Evolutionary conservation across 495 filamentous ascomycete species (phyloP).

Genomic region (Penicillium chermesinum): DNA sequence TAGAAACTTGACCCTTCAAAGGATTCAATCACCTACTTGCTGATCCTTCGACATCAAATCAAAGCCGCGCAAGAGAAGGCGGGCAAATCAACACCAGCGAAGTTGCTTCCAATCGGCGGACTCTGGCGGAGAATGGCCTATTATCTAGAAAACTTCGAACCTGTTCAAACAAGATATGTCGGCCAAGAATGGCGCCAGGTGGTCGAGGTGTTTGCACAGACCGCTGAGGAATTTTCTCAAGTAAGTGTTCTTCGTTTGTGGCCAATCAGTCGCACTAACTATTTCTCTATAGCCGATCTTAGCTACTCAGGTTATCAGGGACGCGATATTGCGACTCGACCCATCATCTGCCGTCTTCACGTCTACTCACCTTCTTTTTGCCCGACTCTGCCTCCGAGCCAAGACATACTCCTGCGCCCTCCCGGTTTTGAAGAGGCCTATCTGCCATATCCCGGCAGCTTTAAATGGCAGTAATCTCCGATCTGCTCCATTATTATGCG

Average conservation of each 20-base stretch:
- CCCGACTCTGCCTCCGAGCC: conserved; percentile 53
- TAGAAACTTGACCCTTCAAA: conserved; percentile 39
- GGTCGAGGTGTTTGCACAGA: conserved; percentile 39
- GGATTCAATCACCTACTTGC: conserved; percentile 42
- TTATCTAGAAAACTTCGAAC: conserved; percentile 53
- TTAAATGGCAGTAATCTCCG: conserved; percentile 16
- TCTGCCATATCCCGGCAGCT: conserved; percentile 58
- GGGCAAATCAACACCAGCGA: conserved; percentile 15
- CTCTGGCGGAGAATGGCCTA: conserved; percentile 45
- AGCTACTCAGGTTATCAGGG: conserved; percentile 55
- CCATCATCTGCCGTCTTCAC: conserved; percentile 67
- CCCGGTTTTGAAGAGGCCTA: conserved; percentile 63
- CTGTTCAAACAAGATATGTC: conserved; percentile 54
- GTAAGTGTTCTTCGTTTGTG: conserved; percentile 24
- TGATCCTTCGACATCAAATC: conserved; percentile 34
- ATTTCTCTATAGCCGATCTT: conserved; percentile 45
- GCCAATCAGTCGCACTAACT: conserved; percentile 8
- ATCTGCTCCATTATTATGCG: conserved; percentile 20
- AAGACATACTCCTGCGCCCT: conserved; percentile 51
- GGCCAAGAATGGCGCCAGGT: conserved; percentile 50
- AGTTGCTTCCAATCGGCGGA: conserved; percentile 26
- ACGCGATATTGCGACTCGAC: conserved; percentile 68
- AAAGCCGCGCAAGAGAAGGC: conserved; percentile 19
- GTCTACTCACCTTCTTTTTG: conserved; percentile 56
- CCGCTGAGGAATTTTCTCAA: conserved; percentile 37